A percentile compares a stretch with the other conserved stretches of the same genome.
These are phyloP conservation scores for Coemansia sp. DNA, from an alignment of 192 early-diverging fungal species.

Conservation along the genomic window DNA sequence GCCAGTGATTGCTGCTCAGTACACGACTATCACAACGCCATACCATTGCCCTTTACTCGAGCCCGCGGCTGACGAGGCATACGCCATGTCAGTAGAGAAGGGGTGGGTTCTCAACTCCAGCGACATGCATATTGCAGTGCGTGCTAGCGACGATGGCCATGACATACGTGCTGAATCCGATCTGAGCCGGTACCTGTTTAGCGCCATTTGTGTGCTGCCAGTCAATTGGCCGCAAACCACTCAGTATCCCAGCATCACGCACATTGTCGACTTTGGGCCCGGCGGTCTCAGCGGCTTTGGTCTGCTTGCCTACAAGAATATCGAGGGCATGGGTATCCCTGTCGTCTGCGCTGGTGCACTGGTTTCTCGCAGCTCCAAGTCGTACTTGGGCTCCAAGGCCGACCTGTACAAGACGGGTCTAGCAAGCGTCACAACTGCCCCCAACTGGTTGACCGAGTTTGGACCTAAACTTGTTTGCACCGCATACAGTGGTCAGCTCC, in stretches of 20 bases:
- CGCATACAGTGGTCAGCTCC: conserved; percentile 58
- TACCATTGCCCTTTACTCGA: conserved; percentile 59
- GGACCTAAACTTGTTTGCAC: conserved; percentile 81
- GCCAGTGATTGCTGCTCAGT: conserved; percentile 74
- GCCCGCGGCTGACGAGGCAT: not conserved
- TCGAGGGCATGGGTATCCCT: conserved; percentile 83
- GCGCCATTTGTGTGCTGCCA: conserved; percentile 64
- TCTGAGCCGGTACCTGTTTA: conserved; percentile 69
- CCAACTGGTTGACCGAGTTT: conserved; percentile 86
- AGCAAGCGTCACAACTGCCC: conserved; percentile 68
- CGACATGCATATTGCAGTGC: conserved; percentile 62
- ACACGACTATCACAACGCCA: conserved; percentile 83
- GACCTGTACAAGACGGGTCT: conserved; percentile 71
- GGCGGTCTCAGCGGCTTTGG: conserved; percentile 87
- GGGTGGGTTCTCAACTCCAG: conserved; percentile 21
- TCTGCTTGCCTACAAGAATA: conserved; percentile 79
- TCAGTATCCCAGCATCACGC: conserved; percentile 63
- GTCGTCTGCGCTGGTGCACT: conserved; percentile 34
- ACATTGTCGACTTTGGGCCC: conserved; percentile 96
- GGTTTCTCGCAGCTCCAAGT: conserved; percentile 18
- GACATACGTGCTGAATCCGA: conserved; percentile 64
- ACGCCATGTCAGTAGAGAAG: conserved; percentile 18
- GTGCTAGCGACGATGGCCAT: conserved; percentile 77
- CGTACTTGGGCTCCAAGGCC: conserved; percentile 70
- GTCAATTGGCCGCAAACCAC: conserved; percentile 67